Conservation (phyloP, 2,329 filamentous ascomycete genomes). For the Colletotrichum navitas region DNA sequence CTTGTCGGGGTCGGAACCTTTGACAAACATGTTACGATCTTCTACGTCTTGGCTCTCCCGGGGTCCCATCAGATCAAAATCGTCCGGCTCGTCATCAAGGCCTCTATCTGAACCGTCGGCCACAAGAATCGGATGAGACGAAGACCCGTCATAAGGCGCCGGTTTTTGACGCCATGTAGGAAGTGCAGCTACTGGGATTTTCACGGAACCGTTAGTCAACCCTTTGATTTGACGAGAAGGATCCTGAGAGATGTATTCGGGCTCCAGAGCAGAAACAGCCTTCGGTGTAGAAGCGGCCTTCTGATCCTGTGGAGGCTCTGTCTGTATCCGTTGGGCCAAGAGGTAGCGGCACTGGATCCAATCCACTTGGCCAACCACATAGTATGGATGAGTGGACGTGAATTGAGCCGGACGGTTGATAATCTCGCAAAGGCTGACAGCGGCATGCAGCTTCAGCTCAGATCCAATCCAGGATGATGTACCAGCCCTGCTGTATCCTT, state of each 20-base stretch:
- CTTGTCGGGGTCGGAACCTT: conserved; percentile 40
- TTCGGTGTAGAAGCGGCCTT: not conserved
- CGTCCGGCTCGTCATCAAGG: conserved; percentile 36
- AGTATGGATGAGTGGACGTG: conserved; percentile 65
- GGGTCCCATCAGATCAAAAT: conserved; percentile 44
- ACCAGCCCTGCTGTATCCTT: conserved; percentile 56
- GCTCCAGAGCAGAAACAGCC: not conserved
- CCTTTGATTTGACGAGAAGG: conserved; percentile 40
- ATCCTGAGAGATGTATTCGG: conserved; percentile 49
- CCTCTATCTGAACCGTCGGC: conserved; percentile 8
- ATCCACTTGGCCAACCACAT: conserved; percentile 80
- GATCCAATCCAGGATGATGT: conserved; percentile 74
- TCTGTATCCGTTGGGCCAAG: conserved; percentile 60
- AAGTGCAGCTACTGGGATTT: conserved; percentile 49
- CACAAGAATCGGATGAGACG: not conserved
- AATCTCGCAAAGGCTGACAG: conserved; percentile 86
- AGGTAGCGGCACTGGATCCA: conserved; percentile 95
- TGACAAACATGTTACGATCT: not conserved
- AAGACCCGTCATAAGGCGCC: conserved; percentile 9
- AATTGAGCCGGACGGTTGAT: conserved; percentile 80
- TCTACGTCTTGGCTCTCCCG: not conserved
- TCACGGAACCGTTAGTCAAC: not conserved
- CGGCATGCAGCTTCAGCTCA: conserved; percentile 67
- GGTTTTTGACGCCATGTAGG: conserved; percentile 34
- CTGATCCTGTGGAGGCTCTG: not conserved